These are phyloP conservation scores for Epichloe glyceriae DNA, from an alignment of 2,329 filamentous ascomycete genomes.

Conservation along the genomic window DNA sequence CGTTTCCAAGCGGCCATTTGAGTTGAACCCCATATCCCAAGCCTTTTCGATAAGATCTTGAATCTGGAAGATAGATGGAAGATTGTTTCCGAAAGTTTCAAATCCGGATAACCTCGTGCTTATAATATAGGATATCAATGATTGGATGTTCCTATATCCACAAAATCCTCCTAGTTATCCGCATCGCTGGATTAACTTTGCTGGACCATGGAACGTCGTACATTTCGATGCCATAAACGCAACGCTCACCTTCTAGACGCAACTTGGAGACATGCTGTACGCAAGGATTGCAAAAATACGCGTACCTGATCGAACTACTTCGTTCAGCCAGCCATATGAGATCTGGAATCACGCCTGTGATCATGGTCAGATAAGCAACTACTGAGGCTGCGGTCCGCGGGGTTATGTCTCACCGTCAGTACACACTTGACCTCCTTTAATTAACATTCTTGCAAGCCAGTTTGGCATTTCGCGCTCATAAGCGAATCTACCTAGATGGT, in stretches of 20 bases:
- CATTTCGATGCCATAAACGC: background rate
- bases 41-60: constrained; percentile 79
- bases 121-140: constrained; percentile 69
- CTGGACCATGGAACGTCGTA: background rate
- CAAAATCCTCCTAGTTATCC: constrained; percentile 62
- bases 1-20: constrained; percentile 62
- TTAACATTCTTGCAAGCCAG: constrained; percentile 4
- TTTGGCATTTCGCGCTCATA: constrained; percentile 6
- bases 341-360: constrained; percentile 44
- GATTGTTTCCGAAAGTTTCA: constrained; percentile 42
- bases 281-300: constrained; percentile 66
- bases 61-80: constrained; percentile 69
- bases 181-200: background rate
- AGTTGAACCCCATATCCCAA: constrained; percentile 77
- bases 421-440: constrained; percentile 4
- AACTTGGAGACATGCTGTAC: constrained; percentile 75
- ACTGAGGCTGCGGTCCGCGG: background rate
- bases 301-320: constrained; percentile 47
- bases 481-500: constrained; percentile 4
- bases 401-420: constrained; percentile 2
- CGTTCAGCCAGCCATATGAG: constrained; percentile 51
- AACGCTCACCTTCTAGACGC: constrained; percentile 48
- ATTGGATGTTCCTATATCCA: constrained; percentile 91
- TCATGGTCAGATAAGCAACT: background rate
- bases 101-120: constrained; percentile 41